These are phyloP conservation scores for Amphicarpaea edgeworthii DNA, from an alignment of 306 rosid genomes.

Conservation along the genomic window DNA sequence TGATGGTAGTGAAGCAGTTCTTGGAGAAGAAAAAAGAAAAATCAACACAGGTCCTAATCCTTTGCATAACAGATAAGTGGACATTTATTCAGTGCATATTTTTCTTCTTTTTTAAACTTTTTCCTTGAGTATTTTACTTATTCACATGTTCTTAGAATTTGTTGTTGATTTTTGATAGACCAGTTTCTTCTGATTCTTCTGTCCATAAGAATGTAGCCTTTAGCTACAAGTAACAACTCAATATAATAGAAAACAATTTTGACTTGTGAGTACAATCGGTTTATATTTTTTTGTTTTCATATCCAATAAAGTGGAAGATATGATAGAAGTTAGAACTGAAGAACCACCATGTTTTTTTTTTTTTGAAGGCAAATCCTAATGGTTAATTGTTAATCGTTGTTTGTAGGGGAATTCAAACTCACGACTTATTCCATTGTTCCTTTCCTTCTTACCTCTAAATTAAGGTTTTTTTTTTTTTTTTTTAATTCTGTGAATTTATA, in stretches of 20 bases:
- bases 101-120: background rate
- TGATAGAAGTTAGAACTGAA: background rate
- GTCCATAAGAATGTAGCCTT: constrained; percentile 27
- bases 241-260: constrained; percentile 1
- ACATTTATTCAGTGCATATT: constrained; percentile 6
- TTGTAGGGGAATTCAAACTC: no score
- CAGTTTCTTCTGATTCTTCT: background rate
- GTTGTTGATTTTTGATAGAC: constrained; percentile 3
- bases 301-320: background rate
- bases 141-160: background rate
- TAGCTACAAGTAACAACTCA: constrained; percentile 7
- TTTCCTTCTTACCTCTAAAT: no score
- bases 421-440: no score
- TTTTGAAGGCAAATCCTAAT: no score
- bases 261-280: background rate
- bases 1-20: constrained; percentile 42
- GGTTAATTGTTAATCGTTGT: no score
- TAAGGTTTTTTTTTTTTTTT: no score
- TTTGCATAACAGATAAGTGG: constrained; percentile 75
- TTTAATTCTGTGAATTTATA: background rate
- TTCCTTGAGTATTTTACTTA: background rate
- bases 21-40: constrained; percentile 70
- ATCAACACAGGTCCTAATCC: constrained; percentile 87
- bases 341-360: background rate
- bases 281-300: background rate